Base-by-base conservation (phyloP, 345 rosid species). In the Melaleuca alternifolia region DNA sequence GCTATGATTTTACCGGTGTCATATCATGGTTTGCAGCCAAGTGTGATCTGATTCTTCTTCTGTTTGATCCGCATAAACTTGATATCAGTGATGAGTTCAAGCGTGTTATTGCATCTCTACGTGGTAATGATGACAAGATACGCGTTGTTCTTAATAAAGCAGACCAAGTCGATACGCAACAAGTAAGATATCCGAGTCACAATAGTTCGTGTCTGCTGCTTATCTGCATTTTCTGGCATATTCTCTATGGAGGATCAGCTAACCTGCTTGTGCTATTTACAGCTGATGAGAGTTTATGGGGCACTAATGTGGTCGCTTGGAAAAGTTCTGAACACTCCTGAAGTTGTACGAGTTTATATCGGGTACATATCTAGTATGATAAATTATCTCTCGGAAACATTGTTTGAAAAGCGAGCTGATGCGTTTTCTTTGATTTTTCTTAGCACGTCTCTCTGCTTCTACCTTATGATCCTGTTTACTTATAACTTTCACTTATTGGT, bases 291-390 rank as follows among this genome's bases (percentile, higher is more conserved):
- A 88, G 99, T 96, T 18, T 95, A 97, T 88, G 99, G 99, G 87
- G 99, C 98, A 83, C 85, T 97, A 83, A 95, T 97, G 98, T 97
- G 99, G 99, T 97, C 99, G 9, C 98, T 97, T 54, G 98, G 99
- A 83, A 97, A 95, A 91, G 99, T 97, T 81, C 57, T 97, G 82
- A 96, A 95, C 85, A 96, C 98, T 85, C 98, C 98, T 82, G 99
- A 96, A 90, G 99, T 96, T 86, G 91, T 85, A 41, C 99, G 98
- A 82, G 99, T 97, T 86, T 97, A 97, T 86, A 93, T 96, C 20
- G 98, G 99, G 99, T 96, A 92, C 52, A 94, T 81, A 87, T 46
- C 44, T 81, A 76, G 24, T 23, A 33, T 28, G 56, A 30, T 6
- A 54, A 6, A 44, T 54, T 71, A n/a, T 26, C 3, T 13, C 20